phyloP scores from a whole-genome alignment of 208 protist genomes.

The Tritrichomonas foetus region DNA sequence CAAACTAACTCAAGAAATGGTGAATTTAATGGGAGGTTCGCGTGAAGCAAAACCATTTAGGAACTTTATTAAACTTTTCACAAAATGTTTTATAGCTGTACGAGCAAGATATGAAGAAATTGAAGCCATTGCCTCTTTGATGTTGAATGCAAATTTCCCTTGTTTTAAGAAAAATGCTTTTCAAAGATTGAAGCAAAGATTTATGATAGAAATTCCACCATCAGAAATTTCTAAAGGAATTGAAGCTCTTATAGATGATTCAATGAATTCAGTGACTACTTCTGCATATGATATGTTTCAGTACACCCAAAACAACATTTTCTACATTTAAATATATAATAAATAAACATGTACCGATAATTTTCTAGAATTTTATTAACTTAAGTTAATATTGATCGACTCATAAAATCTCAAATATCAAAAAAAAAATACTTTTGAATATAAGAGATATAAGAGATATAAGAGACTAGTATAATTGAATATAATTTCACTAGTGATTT shows the following conservation, averaged over 20 bases:
- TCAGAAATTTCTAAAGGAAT: neutral
- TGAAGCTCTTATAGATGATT: neutral
- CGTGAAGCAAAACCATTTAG: constrained; percentile 43
- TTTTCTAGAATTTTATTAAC: too few relatives aligned
- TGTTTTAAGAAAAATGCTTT: constrained; percentile 54
- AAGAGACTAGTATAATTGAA: too few relatives aligned
- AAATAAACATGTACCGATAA: neutral
- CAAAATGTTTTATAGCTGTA: constrained; percentile 42
- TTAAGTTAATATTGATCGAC: too few relatives aligned
- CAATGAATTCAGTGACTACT: neutral
- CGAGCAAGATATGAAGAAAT: constrained; percentile 45
- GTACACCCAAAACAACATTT: neutral
- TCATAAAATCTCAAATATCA: too few relatives aligned
- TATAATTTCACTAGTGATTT: too few relatives aligned
- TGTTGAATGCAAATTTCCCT: constrained; percentile 23
- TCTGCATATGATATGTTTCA: constrained; percentile 7
- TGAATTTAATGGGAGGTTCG: constrained; percentile 52
- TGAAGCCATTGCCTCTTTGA: constrained; percentile 49
- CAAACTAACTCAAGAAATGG: constrained; percentile 62
- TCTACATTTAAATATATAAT: neutral
- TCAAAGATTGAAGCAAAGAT: constrained; percentile 43
- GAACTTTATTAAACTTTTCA: constrained; percentile 48
- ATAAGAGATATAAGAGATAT: too few relatives aligned
- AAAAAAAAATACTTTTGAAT: too few relatives aligned
- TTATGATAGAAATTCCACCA: constrained; percentile 44